Evolutionary conservation across 2,329 filamentous ascomycete species (phyloP), one percentile per base, ranked within the genome.

Genomic region (Xylaria sp.): DNA sequence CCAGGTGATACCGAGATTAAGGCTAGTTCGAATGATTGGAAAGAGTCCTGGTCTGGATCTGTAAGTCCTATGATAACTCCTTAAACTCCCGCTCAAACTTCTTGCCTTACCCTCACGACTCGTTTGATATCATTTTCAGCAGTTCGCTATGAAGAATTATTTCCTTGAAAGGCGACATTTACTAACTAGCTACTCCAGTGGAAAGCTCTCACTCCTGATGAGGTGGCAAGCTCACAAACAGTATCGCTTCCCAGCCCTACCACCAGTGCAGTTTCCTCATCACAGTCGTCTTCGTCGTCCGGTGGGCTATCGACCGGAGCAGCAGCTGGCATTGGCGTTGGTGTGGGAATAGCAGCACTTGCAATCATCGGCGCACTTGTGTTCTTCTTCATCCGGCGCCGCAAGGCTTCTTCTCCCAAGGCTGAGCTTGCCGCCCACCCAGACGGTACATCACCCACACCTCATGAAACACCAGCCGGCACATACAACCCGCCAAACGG

Each of bases 241-340:
- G 59, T 71, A 23, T 66, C 59, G 15, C 60, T 71, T 57, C 64
- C 72, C 31, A 59, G 20, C n/a, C 56, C 68, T 13, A 69, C 43
- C 18, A 18, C 28, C 13, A 64, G 25, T 13, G n/a, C 25, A 12
- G 55, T 4, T 20, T 20, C 56, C 20, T 39, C 28, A 12, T 10
- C 41, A 7, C 1, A 57, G 12, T 18, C 64, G 31, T 33, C 67
- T n/a, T 18, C 60, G 12, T 18, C 64, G 31, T 33, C 67, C 20
- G 57, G 63, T 33, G 75, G 74, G 13, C 69, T 79, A 18, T 75
- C 75, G 15, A 76, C 73, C 8, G 80, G 79, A 23, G 78, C 78
- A 9, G 74, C 77, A 48, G 80, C 76, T n/a, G 81, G 79, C 12
- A 79, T 80, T 48, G 80, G 78, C 3, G 75, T 78, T 4, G 80